These are phyloP conservation scores for Physcomitrium patens DNA, from an alignment of 225 moss, liverwort and hornwort genomes.

Conservation along the genomic window DNA sequence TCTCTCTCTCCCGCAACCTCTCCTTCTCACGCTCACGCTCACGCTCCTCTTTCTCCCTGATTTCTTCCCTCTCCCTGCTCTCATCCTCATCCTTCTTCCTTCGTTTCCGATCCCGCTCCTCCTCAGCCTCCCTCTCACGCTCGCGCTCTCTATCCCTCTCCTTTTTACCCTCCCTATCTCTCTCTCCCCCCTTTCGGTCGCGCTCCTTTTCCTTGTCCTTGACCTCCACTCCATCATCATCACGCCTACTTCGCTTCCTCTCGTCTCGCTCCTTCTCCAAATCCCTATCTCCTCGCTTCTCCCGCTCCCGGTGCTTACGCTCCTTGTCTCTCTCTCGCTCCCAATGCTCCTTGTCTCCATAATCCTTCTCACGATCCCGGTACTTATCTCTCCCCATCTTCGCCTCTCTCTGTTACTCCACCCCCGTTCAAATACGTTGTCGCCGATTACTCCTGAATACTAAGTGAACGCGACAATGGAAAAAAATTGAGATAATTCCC, in stretches of 20 bases:
- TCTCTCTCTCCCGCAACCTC: slow-evolving; percentile 34
- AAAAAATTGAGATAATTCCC: slow-evolving; percentile 24
- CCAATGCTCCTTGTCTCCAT: slow-evolving; percentile 54
- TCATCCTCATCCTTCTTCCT: slow-evolving; percentile 52
- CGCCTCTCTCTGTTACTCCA: background rate
- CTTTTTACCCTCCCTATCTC: slow-evolving; percentile 52
- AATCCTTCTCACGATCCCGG: slow-evolving; percentile 50
- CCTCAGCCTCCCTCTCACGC: slow-evolving; percentile 49
- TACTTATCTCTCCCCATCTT: slow-evolving; percentile 64
- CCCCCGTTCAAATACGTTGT: slow-evolving; percentile 12
- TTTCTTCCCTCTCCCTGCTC: slow-evolving; percentile 46
- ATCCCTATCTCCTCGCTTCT: slow-evolving; percentile 62
- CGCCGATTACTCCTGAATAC: slow-evolving; percentile 14
- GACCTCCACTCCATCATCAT: slow-evolving; percentile 44
- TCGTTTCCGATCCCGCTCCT: slow-evolving; percentile 65
- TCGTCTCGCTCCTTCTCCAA: slow-evolving; percentile 59
- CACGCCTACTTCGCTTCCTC: slow-evolving; percentile 53
- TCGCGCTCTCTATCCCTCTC: slow-evolving; percentile 54
- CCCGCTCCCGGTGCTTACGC: slow-evolving; percentile 41
- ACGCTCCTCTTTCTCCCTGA: slow-evolving; percentile 48
- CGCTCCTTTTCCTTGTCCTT: slow-evolving; percentile 65
- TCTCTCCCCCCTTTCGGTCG: slow-evolving; percentile 50
- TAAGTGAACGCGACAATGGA: background rate
- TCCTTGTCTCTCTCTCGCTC: slow-evolving; percentile 62
- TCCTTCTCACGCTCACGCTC: slow-evolving; percentile 28